Evolutionary conservation across 345 rosid species (phyloP), one percentile per base, ranked within the genome.

Genomic region (Populus euphratica): DNA sequence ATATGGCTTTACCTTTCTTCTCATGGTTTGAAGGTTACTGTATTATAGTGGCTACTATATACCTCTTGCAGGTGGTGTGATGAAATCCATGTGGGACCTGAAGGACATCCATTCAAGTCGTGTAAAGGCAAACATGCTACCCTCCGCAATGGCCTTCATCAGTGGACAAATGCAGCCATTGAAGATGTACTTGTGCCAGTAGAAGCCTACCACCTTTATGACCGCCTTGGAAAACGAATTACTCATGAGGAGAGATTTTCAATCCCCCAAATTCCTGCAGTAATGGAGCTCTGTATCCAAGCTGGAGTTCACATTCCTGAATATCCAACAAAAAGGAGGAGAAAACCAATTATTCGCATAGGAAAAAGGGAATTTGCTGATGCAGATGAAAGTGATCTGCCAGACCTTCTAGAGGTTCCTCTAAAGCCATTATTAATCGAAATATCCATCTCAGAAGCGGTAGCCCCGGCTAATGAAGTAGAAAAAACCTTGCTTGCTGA

Each of bases 81-180:
- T 77, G 99, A 96, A 86, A 90, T 96, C 78, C 98, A 93, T 38
- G 99, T 96, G 73, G 99, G 99, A 81, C 90, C 89, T 62, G 86
- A 69, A 23, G 98, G 94, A 27, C 99, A 92, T 86, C 93, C 97
- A 25, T 96, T 96, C 90, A 96, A 89, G 85, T 91, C 99, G 43
- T 95, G 99, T 82, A 91, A 81, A 90, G 98, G 98, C 56, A 85
- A 87, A 11, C 54, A 61, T 73, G 82, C 96, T 72, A 75, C 93
- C 8, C 59, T 85, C 18, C 94, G 98, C 66, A 95, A 88, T 83
- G 97, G 99, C 49, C 89, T 50, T 66, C 99, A 93, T 72, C 90
- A 87, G 47, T 93, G 98, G 99, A 90, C 94, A 23, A 81, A 87
- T 63, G 91, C 96, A 2, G 79, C 77, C 43, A 70, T 92, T 72